Percentiles rank a stretch among this genome's conserved stretches.
Conservation (phyloP, 176 grass and related monocot genomes). For the Chrysopogon serrulatus region DNA sequence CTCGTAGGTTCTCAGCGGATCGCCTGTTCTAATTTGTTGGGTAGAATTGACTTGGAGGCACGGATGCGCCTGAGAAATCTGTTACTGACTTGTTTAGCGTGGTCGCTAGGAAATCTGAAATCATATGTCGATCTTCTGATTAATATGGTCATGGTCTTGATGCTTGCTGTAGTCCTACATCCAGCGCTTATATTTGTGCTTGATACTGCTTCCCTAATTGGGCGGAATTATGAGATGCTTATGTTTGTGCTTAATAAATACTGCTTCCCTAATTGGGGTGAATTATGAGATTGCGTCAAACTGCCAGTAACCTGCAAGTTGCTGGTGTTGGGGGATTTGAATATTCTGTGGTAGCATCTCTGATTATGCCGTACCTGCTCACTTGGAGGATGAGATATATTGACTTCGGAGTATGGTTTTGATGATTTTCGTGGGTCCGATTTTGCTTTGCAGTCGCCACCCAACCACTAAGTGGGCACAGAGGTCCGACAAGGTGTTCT, state of each 20-base stretch:
- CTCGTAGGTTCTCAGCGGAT: background rate
- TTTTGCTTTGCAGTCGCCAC: conserved; percentile 54
- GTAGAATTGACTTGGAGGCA: background rate
- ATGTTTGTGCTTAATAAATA: background rate
- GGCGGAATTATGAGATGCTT: background rate
- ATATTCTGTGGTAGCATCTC: background rate
- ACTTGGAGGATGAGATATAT: background rate
- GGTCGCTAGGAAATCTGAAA: background rate
- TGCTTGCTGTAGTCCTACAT: background rate
- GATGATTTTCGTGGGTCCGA: background rate
- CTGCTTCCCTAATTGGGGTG: background rate
- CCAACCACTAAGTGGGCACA: conserved; percentile 95
- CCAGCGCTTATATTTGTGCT: background rate
- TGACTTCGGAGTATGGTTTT: background rate
- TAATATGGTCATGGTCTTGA: background rate
- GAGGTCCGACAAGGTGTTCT: conserved; percentile 62
- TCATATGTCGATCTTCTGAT: background rate
- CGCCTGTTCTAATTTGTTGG: background rate
- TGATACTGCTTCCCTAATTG: background rate
- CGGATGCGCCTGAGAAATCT: background rate
- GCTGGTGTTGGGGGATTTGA: background rate
- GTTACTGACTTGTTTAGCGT: background rate
- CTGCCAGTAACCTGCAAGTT: background rate
- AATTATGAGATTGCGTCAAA: background rate
- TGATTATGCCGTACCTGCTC: background rate